Conservation (phyloP, 2,329 filamentous ascomycete species). For the Pyrenochaeta sp. region DNA sequence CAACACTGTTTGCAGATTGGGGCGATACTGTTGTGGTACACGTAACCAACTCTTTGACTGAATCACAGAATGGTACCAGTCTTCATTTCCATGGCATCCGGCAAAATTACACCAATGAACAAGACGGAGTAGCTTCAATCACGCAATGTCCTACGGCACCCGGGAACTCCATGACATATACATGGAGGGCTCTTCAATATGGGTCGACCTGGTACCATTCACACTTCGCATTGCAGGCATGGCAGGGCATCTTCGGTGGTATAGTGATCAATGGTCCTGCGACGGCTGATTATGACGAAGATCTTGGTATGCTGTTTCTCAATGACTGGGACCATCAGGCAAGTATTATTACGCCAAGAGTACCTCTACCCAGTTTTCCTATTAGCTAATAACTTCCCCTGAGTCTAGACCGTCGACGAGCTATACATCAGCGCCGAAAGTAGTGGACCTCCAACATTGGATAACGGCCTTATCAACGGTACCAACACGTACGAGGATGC, state of each 20-base stretch:
- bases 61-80: slow-evolving; percentile 40
- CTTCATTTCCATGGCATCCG: slow-evolving; percentile 46
- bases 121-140: slow-evolving; percentile 44
- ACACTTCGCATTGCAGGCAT: slow-evolving; percentile 53
- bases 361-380: not conserved
- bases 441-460: slow-evolving; percentile 45
- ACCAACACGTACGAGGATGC: slow-evolving; percentile 50
- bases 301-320: slow-evolving; percentile 54
- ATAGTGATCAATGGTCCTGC: slow-evolving; percentile 54
- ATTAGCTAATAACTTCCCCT: not conserved
- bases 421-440: slow-evolving; percentile 41
- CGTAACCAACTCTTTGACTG: slow-evolving; percentile 41
- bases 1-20: slow-evolving; percentile 53
- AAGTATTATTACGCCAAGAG: not conserved
- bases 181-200: slow-evolving; percentile 51
- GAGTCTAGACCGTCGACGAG: slow-evolving; percentile 43
- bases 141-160: slow-evolving; percentile 43
- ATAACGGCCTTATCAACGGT: slow-evolving; percentile 57
- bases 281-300: slow-evolving; percentile 53
- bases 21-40: slow-evolving; percentile 51
- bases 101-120: slow-evolving; percentile 41
- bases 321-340: slow-evolving; percentile 55
- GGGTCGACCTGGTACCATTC: slow-evolving; percentile 54
- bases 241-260: slow-evolving; percentile 52
- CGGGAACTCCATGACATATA: slow-evolving; percentile 37